phyloP scores from a whole-genome alignment of 2,329 filamentous ascomycete genomes.

The Penicillium brevicompactum region DNA sequence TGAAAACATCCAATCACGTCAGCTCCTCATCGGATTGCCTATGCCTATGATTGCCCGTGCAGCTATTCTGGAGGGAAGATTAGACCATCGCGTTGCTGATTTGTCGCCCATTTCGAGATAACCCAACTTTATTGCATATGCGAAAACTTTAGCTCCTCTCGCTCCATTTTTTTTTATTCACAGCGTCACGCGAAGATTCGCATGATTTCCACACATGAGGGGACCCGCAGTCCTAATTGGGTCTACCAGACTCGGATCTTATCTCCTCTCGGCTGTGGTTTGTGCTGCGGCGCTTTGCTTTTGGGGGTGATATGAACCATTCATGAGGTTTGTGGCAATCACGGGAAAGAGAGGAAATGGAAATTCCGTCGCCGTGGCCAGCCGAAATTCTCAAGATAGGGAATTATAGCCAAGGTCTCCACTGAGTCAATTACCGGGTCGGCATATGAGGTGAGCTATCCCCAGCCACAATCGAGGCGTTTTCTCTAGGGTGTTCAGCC shows the following conservation, averaged over 20 bases:
- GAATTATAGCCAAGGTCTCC: background rate
- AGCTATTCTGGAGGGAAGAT: background rate
- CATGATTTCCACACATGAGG: background rate
- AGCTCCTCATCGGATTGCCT: background rate
- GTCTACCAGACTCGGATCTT: background rate
- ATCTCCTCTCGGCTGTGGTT: background rate
- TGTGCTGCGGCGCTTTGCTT: background rate
- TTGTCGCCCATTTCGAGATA: conserved; percentile 10
- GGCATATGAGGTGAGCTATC: background rate
- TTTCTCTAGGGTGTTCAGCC: background rate
- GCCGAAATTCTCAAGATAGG: background rate
- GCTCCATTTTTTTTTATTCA: background rate
- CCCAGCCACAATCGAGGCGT: background rate
- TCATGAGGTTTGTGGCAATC: background rate
- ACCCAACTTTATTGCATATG: conserved; percentile 6
- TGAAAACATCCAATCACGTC: background rate
- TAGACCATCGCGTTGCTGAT: background rate
- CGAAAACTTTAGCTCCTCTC: background rate
- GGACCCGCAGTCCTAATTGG: background rate
- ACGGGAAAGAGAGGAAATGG: background rate
- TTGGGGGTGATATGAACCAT: background rate
- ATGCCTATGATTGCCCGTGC: background rate
- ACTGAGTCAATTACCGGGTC: background rate
- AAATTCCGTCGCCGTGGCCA: background rate
- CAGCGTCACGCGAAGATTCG: background rate